Conservation (phyloP, 1,139 yeast genomes). For the Kurtzmaniella quercitrusa region DNA sequence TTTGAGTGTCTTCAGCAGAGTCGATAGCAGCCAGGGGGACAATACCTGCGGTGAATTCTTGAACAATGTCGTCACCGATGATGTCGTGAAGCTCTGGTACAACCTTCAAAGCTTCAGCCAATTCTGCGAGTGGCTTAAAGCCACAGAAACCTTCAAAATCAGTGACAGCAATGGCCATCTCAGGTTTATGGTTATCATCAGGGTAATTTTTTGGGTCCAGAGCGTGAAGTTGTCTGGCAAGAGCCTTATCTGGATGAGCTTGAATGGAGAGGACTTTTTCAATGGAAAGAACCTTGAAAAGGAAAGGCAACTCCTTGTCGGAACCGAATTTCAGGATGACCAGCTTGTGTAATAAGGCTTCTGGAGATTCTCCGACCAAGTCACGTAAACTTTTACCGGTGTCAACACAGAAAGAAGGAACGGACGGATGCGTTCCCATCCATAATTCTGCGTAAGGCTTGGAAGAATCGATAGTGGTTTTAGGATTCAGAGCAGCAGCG, state of each 20-base stretch:
- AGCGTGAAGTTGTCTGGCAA: slow-evolving; percentile 73
- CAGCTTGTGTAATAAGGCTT: slow-evolving; percentile 49
- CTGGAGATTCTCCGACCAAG: slow-evolving; percentile 59
- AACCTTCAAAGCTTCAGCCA: slow-evolving; percentile 59
- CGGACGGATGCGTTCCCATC: slow-evolving; percentile 98
- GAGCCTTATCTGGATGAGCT: slow-evolving; percentile 93
- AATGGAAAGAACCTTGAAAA: slow-evolving; percentile 90
- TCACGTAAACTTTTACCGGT: slow-evolving; percentile 60
- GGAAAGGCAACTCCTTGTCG: slow-evolving; percentile 74
- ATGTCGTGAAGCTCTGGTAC: slow-evolving; percentile 74
- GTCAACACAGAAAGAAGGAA: slow-evolving; percentile 67
- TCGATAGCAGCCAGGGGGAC: slow-evolving; percentile 40
- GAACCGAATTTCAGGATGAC: slow-evolving; percentile 67
- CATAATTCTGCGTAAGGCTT: slow-evolving; percentile 90
- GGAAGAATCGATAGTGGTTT: slow-evolving; percentile 54
- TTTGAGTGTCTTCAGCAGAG: slow-evolving; percentile 44
- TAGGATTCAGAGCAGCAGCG: slow-evolving; percentile 66
- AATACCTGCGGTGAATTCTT: slow-evolving; percentile 49
- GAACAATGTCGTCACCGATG: slow-evolving; percentile 59
- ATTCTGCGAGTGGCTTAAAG: slow-evolving; percentile 82
- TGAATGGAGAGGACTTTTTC: slow-evolving; percentile 91
- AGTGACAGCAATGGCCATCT: slow-evolving; percentile 97
- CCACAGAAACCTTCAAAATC: slow-evolving; percentile 98
- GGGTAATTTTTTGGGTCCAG: slow-evolving; percentile 93
- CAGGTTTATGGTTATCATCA: slow-evolving; percentile 98